phyloP scores from a whole-genome alignment of 192 early-diverging fungal genomes.

The Physocladia obscura region DNA sequence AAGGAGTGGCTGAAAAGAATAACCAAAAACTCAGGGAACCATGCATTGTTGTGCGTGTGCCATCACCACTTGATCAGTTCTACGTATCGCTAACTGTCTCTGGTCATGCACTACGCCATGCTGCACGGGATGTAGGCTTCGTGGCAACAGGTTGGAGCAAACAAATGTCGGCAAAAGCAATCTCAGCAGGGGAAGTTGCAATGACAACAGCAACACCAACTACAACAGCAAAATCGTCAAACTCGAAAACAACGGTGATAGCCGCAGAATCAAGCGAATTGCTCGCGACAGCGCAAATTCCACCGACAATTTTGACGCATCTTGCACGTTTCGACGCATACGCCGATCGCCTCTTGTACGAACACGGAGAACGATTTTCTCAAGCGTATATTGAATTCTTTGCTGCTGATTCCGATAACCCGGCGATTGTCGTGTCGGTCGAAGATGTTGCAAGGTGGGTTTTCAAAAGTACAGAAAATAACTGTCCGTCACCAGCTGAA shows the following conservation, averaged over 20 bases:
- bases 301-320: constrained; percentile 18
- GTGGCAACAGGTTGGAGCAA: not conserved
- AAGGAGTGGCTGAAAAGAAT: not conserved
- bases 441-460: constrained; percentile 29
- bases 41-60: not conserved
- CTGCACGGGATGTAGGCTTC: not conserved
- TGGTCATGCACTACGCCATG: constrained; percentile 12
- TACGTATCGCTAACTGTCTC: not conserved
- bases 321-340: constrained; percentile 32
- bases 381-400: constrained; percentile 21
- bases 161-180: not conserved
- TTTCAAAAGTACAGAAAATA: not conserved
- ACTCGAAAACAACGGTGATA: too few species aligned
- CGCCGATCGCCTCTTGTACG: constrained; percentile 20
- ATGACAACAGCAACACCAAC: not conserved
- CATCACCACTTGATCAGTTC: not conserved
- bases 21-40: not conserved
- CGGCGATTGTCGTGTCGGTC: constrained; percentile 25
- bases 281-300: constrained; percentile 22
- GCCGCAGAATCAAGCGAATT: not conserved
- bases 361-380: not conserved
- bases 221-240: not conserved
- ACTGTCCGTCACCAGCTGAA: constrained; percentile 31
- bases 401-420: too few species aligned
- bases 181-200: not conserved